Base-by-base conservation (phyloP, 2,329 filamentous ascomycete species). In the Aspergillus brasiliensis region DNA sequence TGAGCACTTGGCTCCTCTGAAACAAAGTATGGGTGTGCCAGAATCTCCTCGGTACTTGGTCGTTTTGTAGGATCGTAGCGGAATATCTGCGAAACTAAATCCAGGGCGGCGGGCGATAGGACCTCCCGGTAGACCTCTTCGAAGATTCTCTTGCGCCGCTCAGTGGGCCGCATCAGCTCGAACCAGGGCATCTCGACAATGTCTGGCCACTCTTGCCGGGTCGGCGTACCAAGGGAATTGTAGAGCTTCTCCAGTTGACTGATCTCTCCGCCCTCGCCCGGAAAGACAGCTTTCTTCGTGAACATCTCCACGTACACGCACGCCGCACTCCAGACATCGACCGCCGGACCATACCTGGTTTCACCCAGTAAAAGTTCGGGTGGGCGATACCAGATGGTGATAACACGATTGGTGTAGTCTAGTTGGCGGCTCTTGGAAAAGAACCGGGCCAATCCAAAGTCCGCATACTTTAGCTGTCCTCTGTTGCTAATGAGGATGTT, bases 191-290 rank as follows among this genome's bases (percentile, higher is more conserved):
- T 95, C 58, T 97, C 91, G n/a, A 90, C 83, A 19, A 98, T 85
- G 8, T 87, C 89, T 1, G 95, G 92, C 96, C 96, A 99, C 28
- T 96, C 90, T 34, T 83, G 82, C 58, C 87, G 86, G 44, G 87
- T 96, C 0, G 95, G 95, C 0, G 94, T 98, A 51, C 95, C 95
- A 48, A 99, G 84, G 4, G 96, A 83, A 53, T 89, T 88, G 77
- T 97, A 97, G n/a, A 99, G 94, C 78, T 96, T 97, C 66, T 98
- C 93, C 3, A 99, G 83, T 74, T 99, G 95, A 69, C 89, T 96
- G 66, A 97, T 91, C 76, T 99, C 95, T n/a, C 91, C 91, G 23
- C 94, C 94, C 69, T 97, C 93, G 5, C 95, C 95, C 0, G 95
- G 92, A 73, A 99, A 99, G 62, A 98, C 95, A 63, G 95, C 92